Base-by-base conservation (phyloP, 2,329 filamentous ascomycete species). In the Phialophora verrucosa region DNA sequence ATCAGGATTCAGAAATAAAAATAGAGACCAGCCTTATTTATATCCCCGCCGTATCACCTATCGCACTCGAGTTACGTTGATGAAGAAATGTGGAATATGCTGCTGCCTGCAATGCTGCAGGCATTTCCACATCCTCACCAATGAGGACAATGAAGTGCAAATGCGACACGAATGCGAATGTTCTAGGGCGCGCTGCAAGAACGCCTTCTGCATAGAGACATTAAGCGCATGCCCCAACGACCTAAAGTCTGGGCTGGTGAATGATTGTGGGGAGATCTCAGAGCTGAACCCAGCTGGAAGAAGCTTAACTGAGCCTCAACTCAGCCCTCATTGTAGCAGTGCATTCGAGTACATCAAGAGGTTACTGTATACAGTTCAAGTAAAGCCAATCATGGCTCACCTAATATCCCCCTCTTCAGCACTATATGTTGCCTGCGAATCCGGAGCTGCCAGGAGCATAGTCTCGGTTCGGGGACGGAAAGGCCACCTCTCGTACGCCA, bases 401-500 rank as follows among this genome's bases (percentile, higher is more conserved):
- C 53, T 61, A 23, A 61, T 35, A 31, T 53, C n/a, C 14, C 32
- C 29, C 23, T 53, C 59, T 10, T 54, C 20, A 3, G 29, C 59
- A 29, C 56, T 63, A 49, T 66, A 69, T n/a, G 57, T 54, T 0
- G 63, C 61, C 42, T 56, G 54, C 8, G 64, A 54, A 54, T 69
- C 63, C 38, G 55, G 29, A 32, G 31, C 53, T 12, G 53, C 35
- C 66, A 62, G 62, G 20, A 71, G 27, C 47, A 73, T 70, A 17
- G 63, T 61, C 17, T 63, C 53, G 2, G 55, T 64, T 23, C 47
- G 56, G 25, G 32, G 69, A 23, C 72, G 70, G 60, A 71, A 69
- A 1, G 72, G 71, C 68, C 69, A 74, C 17, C 63, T 61, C 49
- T 70, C 65, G 47, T 70, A 73, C 5, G 71, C 71, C 31, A 74